Evolutionary conservation across 306 rosid genomes (phyloP), one percentile per base, ranked within the genome.

Genomic region (Corylus americana): DNA sequence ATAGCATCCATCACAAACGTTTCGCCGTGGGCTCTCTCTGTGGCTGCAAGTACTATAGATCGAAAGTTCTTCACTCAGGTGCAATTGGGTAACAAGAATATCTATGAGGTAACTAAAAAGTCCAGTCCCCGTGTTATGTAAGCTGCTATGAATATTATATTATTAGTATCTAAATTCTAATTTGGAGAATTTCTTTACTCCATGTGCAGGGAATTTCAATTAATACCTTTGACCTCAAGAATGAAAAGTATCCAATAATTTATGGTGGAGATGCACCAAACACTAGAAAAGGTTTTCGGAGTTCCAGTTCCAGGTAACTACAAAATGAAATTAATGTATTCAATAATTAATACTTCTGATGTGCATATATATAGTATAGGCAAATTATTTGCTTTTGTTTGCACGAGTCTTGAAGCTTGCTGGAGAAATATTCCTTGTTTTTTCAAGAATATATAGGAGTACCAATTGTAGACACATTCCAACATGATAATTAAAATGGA

Each of bases 241-340:
- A 76, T 8, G 75, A 81, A 55, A 45, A 51, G 55, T 80, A 75
- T 71, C 91, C 90, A 0, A 18, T 91, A 4, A 20, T 91, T 66
- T 81, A 55, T 9, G 86, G 71, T 14, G 86, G 88, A 54, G 84
- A 91, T 72, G 80, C 82, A 63, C 88, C 88, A 5, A 89, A 88
- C 44, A 49, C 8, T 11, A 20, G 35, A 2, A 8, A 74, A 45
- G 6, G 83, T 83, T 8, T 75, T 1, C 37, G 17, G 55, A 39
- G 5, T 37, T 69, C 4, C 0, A 0, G 2, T 76, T 39, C 91
- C 20, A 85, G 87, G 95, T 91, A 83, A 59, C 7, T 47, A 49
- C 25, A 20, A 17, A 16, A 13, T 7, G 0, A 18, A 22, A 4
- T 12, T 31, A 1, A 31, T 31, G 12, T 8, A 48, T 47, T 47